Conservation (phyloP, 306 rosid genomes). For the Pyrus betulifolia region DNA sequence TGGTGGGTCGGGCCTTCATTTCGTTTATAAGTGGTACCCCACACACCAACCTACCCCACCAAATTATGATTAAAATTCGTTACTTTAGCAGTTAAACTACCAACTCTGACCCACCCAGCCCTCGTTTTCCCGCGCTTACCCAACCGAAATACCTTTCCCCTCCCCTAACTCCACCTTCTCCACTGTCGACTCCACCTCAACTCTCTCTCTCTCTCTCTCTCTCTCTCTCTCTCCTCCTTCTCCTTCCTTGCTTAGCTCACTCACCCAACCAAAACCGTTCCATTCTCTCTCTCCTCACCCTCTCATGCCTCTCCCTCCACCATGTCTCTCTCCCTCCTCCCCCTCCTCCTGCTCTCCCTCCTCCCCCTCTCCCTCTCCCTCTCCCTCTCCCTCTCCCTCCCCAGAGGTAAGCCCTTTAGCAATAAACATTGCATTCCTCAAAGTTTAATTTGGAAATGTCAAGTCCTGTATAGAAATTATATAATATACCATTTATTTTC, state of each 20-base stretch:
- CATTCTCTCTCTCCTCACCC: neutral
- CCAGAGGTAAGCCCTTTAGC: conserved; percentile 29
- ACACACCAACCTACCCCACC: neutral
- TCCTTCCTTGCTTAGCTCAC: conserved; percentile 30
- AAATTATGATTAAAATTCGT: neutral
- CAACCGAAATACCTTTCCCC: conserved; percentile 31
- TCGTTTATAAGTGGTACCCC: neutral
- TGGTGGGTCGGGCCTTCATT: neutral
- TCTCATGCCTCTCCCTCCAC: neutral
- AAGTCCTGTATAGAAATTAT: no score
- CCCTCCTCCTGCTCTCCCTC: conserved; percentile 3
- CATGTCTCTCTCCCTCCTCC: neutral
- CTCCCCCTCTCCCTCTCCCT: conserved; percentile 18
- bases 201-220: neutral
- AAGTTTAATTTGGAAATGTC: neutral
- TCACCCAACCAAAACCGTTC: neutral
- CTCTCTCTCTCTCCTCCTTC: conserved; percentile 3
- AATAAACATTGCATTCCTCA: neutral
- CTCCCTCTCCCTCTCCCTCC: conserved; percentile 33
- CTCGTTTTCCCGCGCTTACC: conserved; percentile 56
- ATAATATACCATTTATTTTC: neutral
- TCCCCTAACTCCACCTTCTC: conserved; percentile 28
- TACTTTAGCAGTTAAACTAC: neutral
- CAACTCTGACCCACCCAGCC: conserved; percentile 22
- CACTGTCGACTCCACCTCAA: no score